phyloP scores from a whole-genome alignment of 495 filamentous ascomycete genomes.

The Xylaria bambusicola region DNA sequence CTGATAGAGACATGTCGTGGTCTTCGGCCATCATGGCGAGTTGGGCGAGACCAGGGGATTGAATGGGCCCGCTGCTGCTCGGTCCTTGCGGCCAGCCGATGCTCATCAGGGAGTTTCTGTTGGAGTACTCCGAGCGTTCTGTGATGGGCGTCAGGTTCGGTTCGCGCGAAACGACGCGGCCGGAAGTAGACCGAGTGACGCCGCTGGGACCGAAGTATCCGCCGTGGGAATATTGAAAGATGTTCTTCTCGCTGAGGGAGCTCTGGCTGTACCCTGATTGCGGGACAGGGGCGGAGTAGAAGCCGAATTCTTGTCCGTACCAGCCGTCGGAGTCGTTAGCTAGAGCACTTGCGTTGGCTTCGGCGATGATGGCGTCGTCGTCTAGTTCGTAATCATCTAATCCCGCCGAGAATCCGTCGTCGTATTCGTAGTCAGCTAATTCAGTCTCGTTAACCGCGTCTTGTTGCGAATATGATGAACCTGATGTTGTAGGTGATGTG shows the following conservation, averaged over 20 bases:
- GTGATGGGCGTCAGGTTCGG: conserved; percentile 96
- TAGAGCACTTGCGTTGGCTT: conserved; percentile 89
- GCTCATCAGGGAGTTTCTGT: conserved; percentile 84
- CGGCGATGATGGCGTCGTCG: conserved; percentile 90
- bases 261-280: conserved; percentile 27
- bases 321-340: conserved; percentile 90
- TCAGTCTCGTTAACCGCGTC: conserved; percentile 34
- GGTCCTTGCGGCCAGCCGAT: conserved; percentile 58
- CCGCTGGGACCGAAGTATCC: conserved; percentile 86
- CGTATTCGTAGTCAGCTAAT: conserved; percentile 53
- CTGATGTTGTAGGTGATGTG: conserved; percentile 46
- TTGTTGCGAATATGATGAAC: conserved; percentile 27
- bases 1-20: conserved; percentile 67
- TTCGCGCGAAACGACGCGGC: conserved; percentile 72
- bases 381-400: conserved; percentile 65
- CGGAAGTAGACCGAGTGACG: conserved; percentile 65
- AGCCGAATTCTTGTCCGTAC: conserved; percentile 98
- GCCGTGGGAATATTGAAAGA: conserved; percentile 67
- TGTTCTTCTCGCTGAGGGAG: conserved; percentile 41
- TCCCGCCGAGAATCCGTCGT: conserved; percentile 49
- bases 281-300: conserved; percentile 72
- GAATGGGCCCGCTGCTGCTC: conserved; percentile 42
- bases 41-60: conserved; percentile 68
- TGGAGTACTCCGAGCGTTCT: conserved; percentile 93
- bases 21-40: conserved; percentile 69